These are phyloP conservation scores for Podospora didyma DNA, from an alignment of 495 filamentous ascomycete species.

Conservation along the genomic window DNA sequence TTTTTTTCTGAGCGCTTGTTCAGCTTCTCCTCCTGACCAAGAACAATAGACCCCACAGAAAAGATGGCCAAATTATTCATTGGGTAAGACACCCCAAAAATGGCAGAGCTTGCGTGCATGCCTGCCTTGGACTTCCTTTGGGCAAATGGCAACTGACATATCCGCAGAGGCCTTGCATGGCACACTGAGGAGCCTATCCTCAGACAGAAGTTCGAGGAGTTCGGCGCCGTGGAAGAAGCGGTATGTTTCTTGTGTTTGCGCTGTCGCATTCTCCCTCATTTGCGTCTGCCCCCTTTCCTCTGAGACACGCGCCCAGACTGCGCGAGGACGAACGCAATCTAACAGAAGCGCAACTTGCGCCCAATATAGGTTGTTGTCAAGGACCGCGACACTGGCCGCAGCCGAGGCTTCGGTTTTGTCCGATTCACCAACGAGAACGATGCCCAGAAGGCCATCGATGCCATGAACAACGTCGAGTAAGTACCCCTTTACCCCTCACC, in stretches of 20 bases:
- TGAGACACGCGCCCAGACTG: not conserved
- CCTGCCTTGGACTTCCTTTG: not conserved
- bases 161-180: slow-evolving; percentile 85
- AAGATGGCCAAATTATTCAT: slow-evolving; percentile 89
- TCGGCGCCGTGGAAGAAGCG: slow-evolving; percentile 85
- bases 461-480: slow-evolving; percentile 95
- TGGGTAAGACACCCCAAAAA: slow-evolving; percentile 56
- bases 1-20: not conserved
- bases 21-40: slow-evolving; percentile 1
- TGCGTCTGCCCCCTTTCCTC: not conserved
- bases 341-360: slow-evolving; percentile 12
- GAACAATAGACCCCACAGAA: slow-evolving; percentile 7
- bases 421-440: slow-evolving; percentile 78
- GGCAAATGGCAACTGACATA: slow-evolving; percentile 12
- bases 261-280: not conserved
- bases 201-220: slow-evolving; percentile 82
- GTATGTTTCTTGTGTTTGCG: slow-evolving; percentile 54
- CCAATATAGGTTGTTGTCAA: slow-evolving; percentile 82
- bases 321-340: slow-evolving; percentile 4
- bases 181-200: slow-evolving; percentile 87
- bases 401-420: slow-evolving; percentile 96
- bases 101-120: not conserved
- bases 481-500: slow-evolving; percentile 22
- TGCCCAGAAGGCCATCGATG: slow-evolving; percentile 72
- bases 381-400: slow-evolving; percentile 92